Conservation (phyloP, 2,329 filamentous ascomycete genomes). For the Byssothecium circinans region DNA sequence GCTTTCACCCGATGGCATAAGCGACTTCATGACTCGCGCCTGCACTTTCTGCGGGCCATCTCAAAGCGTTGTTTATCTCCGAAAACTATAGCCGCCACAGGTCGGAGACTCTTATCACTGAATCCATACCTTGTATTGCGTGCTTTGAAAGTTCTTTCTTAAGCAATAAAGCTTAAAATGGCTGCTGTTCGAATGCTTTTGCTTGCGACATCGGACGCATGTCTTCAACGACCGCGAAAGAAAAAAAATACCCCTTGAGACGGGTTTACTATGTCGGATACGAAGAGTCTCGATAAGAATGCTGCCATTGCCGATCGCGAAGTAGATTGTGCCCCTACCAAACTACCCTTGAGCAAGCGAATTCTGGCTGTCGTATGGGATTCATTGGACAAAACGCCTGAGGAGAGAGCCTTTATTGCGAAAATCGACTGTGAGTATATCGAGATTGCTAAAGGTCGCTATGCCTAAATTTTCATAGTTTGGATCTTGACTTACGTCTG, state of each 20-base stretch:
- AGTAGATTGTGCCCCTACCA: no score
- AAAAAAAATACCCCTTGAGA: no score
- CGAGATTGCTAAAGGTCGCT: neutral
- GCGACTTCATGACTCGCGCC: no score
- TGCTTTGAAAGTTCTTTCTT: neutral
- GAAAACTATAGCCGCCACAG: neutral
- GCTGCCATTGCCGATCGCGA: neutral
- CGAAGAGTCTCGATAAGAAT: neutral
- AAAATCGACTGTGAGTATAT: slow-evolving; percentile 8
- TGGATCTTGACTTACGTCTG: slow-evolving; percentile 9
- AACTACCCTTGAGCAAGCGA: slow-evolving; percentile 6
- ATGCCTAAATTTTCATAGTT: neutral
- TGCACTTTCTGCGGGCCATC: neutral
- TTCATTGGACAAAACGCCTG: slow-evolving; percentile 9
- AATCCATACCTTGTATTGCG: neutral
- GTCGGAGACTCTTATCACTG: neutral
- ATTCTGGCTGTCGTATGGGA: slow-evolving; percentile 8
- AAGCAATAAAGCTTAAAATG: neutral
- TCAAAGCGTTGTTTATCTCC: neutral
- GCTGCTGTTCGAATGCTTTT: neutral
- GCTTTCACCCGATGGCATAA: no score
- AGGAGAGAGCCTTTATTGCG: slow-evolving; percentile 7
- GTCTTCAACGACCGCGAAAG: neutral
- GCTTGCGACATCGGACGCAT: neutral
- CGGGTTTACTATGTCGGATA: slow-evolving; percentile 1